phyloP scores from a whole-genome alignment of 495 filamentous ascomycete species.

The Xylaria telfairii region DNA sequence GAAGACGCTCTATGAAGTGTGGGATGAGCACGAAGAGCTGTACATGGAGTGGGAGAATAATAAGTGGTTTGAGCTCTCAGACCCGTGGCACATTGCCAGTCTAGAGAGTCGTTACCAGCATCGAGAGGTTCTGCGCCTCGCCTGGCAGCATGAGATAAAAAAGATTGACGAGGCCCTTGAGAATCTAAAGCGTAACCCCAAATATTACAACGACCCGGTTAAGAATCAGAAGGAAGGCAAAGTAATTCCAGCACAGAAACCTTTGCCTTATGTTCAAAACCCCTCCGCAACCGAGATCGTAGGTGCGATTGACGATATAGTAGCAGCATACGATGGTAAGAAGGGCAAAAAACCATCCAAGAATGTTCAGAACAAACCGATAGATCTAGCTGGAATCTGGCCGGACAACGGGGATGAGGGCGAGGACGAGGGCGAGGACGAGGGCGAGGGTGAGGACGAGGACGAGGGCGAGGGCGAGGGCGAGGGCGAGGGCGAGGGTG shows the following conservation, averaged over 20 bases:
- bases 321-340: neutral
- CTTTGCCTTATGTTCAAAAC: neutral
- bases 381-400: neutral
- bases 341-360: neutral
- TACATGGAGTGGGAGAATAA: slow-evolving; percentile 32
- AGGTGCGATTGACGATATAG: neutral
- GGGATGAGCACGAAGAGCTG: slow-evolving; percentile 25
- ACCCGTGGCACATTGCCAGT: neutral
- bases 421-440: neutral
- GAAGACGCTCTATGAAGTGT: neutral
- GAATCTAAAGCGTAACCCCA: neutral
- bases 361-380: neutral
- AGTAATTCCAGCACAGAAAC: neutral
- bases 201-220: neutral
- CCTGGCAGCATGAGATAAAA: neutral
- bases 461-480: no score
- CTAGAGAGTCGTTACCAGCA: neutral
- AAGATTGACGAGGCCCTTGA: slow-evolving; percentile 5
- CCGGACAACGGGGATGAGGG: neutral
- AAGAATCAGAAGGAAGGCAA: neutral
- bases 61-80: slow-evolving; percentile 20
- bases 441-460: no score
- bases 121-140: neutral
- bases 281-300: neutral
- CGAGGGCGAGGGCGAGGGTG: no score